Conservation (phyloP, 2,329 filamentous ascomycete genomes). For the Aaosphaeria arxii region DNA sequence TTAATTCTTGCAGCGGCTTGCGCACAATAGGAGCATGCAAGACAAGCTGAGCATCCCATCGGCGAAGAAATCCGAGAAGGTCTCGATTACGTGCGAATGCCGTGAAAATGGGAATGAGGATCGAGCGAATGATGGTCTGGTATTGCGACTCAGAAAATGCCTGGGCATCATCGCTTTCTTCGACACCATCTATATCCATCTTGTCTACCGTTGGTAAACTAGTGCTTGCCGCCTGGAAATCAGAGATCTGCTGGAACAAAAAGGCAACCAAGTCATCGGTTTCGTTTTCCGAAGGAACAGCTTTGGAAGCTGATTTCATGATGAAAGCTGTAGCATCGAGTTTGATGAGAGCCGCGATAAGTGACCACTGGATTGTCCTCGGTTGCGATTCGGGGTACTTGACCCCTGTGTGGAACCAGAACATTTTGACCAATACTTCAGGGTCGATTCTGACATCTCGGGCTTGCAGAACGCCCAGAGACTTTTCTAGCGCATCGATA, state of each 20-base stretch:
- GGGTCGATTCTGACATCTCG: slow-evolving; percentile 24
- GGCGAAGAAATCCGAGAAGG: slow-evolving; percentile 30
- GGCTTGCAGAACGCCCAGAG: slow-evolving; percentile 20
- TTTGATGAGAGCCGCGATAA: slow-evolving; percentile 30
- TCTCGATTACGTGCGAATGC: slow-evolving; percentile 34
- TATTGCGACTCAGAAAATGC: not conserved
- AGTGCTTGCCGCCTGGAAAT: slow-evolving; percentile 9
- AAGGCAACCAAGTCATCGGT: slow-evolving; percentile 23
- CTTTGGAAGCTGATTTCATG: slow-evolving; percentile 13
- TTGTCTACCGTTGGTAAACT: slow-evolving; percentile 4
- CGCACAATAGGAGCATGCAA: slow-evolving; percentile 13
- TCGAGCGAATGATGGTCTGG: slow-evolving; percentile 5
- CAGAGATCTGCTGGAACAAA: slow-evolving; percentile 29
- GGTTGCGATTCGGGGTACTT: slow-evolving; percentile 17
- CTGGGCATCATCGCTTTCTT: not conserved
- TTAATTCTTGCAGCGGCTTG: slow-evolving; percentile 14
- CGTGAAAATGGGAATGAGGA: slow-evolving; percentile 30
- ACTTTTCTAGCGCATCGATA: slow-evolving; percentile 20
- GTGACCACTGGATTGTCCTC: slow-evolving; percentile 23
- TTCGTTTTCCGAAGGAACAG: slow-evolving; percentile 7
- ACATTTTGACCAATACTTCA: slow-evolving; percentile 24
- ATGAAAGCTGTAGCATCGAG: slow-evolving; percentile 33
- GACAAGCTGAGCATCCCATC: slow-evolving; percentile 33
- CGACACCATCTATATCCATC: slow-evolving; percentile 7
- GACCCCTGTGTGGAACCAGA: slow-evolving; percentile 35